Conservation (phyloP, 2,329 filamentous ascomycete genomes). For the Sporothrix protearum region DNA sequence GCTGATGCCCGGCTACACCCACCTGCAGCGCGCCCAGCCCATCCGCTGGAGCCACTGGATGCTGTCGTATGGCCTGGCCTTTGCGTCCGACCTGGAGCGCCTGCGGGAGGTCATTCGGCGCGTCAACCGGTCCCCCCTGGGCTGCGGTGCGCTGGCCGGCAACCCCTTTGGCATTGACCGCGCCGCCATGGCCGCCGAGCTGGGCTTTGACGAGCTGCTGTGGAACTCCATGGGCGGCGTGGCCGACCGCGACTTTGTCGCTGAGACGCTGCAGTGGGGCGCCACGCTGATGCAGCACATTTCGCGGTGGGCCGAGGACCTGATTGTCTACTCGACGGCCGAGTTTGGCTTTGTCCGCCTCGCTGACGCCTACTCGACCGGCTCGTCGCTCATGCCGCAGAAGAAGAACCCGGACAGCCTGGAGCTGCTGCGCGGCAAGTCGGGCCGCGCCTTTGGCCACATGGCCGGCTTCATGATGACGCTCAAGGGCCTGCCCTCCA, state of each 20-base stretch:
- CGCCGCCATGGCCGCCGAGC: conserved; percentile 72
- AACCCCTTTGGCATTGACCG: conserved; percentile 81
- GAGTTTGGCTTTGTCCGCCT: conserved; percentile 74
- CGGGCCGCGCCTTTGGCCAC: conserved; percentile 72
- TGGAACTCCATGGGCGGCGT: conserved; percentile 76
- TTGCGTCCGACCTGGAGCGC: conserved; percentile 71
- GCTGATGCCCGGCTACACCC: conserved; percentile 86
- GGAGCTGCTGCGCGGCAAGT: conserved; percentile 69
- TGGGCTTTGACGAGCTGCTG: conserved; percentile 72
- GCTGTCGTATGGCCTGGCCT: conserved; percentile 68
- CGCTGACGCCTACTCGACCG: conserved; percentile 76
- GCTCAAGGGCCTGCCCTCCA: conserved; percentile 67
- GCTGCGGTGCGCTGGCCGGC: conserved; percentile 73
- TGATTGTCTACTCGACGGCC: conserved; percentile 75
- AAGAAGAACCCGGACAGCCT: conserved; percentile 80
- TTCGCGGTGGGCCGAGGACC: conserved; percentile 76
- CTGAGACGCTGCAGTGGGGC: conserved; percentile 78
- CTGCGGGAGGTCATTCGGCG: conserved; percentile 67
- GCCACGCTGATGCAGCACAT: conserved; percentile 75
- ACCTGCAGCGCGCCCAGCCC: conserved; percentile 76
- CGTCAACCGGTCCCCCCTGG: conserved; percentile 70
- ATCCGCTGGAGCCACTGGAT: conserved; percentile 82
- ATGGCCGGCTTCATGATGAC: conserved; percentile 78
- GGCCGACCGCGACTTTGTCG: conserved; percentile 75
- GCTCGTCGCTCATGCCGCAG: conserved; percentile 73